Conservation (phyloP, 1,284 basidiomycete genomes). For the Sanghuangporus sanghuang region DNA sequence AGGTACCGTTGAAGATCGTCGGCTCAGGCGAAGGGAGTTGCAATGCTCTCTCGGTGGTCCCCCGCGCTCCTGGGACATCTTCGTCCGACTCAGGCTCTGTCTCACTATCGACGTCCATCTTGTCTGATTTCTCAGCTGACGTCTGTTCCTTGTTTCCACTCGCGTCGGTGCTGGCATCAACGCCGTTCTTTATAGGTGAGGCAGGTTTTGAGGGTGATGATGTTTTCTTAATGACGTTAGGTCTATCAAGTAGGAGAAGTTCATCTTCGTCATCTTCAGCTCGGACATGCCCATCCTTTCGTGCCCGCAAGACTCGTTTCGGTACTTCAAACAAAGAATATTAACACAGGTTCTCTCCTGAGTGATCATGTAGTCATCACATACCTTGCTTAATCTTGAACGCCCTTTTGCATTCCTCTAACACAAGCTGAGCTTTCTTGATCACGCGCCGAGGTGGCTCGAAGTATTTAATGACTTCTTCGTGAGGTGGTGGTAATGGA, state of each 20-base stretch:
- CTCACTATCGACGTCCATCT: conserved; percentile 33
- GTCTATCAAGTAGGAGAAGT: conserved; percentile 53
- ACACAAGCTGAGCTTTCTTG: conserved; percentile 49
- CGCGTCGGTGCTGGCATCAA: not conserved
- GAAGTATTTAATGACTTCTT: conserved; percentile 80
- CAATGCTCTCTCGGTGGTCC: conserved; percentile 13
- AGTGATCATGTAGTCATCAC: conserved; percentile 10
- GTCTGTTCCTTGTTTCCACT: conserved; percentile 4
- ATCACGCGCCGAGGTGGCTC: conserved; percentile 67
- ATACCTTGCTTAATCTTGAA: conserved; percentile 75
- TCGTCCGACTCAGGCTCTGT: conserved; percentile 27
- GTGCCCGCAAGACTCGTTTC: conserved; percentile 42
- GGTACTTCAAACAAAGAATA: conserved; percentile 39
- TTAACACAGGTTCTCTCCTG: not conserved
- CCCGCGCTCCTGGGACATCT: conserved; percentile 23
- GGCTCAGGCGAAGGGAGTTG: conserved; percentile 19
- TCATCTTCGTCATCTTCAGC: conserved; percentile 61
- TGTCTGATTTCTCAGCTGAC: conserved; percentile 25
- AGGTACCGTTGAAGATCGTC: conserved; percentile 16
- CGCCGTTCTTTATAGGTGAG: conserved; percentile 14
- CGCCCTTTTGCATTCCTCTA: conserved; percentile 55
- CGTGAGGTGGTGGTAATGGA: conserved; percentile 81
- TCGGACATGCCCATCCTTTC: conserved; percentile 56
- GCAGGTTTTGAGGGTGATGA: conserved; percentile 20
- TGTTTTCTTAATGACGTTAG: conserved; percentile 20